A percentile compares a stretch with the other conserved stretches of the same genome.
These are phyloP conservation scores for Globisporangium recalcitrans DNA, from an alignment of 352 stramenopile species.

Conservation along the genomic window DNA sequence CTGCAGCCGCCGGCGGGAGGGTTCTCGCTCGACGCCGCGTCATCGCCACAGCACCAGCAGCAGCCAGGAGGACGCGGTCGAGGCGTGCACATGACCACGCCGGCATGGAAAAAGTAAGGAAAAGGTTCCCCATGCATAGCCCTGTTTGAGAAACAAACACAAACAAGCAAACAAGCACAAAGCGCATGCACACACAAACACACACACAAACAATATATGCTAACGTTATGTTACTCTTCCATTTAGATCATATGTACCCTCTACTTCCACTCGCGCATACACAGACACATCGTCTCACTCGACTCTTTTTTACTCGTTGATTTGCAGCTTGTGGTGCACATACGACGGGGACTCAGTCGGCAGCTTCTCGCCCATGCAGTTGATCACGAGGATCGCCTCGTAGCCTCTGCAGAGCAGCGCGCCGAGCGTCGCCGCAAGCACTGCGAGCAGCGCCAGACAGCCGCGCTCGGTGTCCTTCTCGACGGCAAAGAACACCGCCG, in stretches of 20 bases:
- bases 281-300: background rate
- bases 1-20: slow-evolving; percentile 16
- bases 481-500: slow-evolving; percentile 17
- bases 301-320: background rate
- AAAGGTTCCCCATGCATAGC: background rate
- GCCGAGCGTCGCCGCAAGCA: slow-evolving; percentile 19
- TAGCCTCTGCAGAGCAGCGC: slow-evolving; percentile 25
- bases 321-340: slow-evolving; percentile 1
- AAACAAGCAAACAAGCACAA: background rate
- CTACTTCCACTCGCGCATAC: too few species aligned
- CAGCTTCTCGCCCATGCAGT: slow-evolving; percentile 17
- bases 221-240: background rate
- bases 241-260: background rate
- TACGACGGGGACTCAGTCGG: slow-evolving; percentile 28
- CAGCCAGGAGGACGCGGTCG: slow-evolving; percentile 43
- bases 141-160: slow-evolving; percentile 5
- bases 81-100: slow-evolving; percentile 61
- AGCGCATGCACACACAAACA: background rate
- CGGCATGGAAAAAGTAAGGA: slow-evolving; percentile 61
- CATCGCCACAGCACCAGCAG: background rate
- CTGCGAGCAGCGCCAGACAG: slow-evolving; percentile 9
- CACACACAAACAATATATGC: slow-evolving; percentile 2
- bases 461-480: slow-evolving; percentile 6
- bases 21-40: slow-evolving; percentile 16
- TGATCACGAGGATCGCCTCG: slow-evolving; percentile 16